Evolutionary conservation across 192 early-diverging fungal genomes (phyloP).

Genomic region (Coemansia aciculifera): DNA sequence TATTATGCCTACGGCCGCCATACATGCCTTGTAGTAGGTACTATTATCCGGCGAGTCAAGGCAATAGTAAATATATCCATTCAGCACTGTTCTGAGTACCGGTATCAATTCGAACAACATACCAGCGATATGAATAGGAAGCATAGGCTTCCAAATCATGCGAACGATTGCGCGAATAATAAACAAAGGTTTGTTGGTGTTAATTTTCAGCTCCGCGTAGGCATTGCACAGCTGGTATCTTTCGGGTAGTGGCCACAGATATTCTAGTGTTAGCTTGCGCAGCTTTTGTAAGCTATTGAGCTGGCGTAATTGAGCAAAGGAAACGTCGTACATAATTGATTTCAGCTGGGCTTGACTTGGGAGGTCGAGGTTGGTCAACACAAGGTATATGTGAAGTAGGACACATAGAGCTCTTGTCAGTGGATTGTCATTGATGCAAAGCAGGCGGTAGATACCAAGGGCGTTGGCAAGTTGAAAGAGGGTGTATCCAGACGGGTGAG

Average conservation of each 20-base stretch:
- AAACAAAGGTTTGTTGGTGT: constrained; percentile 29
- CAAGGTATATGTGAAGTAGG: constrained; percentile 4
- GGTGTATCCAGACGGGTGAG: not conserved
- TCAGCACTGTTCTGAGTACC: constrained; percentile 3
- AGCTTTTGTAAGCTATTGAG: constrained; percentile 16
- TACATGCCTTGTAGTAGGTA: constrained; percentile 11
- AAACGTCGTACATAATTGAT: not conserved
- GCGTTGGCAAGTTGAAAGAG: constrained; percentile 18
- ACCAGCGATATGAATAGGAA: constrained; percentile 19
- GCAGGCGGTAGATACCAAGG: constrained; percentile 11
- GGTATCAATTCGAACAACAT: not conserved
- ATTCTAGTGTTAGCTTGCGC: constrained; percentile 19
- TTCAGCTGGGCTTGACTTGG: constrained; percentile 8
- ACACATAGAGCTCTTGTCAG: not conserved
- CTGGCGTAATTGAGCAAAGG: constrained; percentile 13
- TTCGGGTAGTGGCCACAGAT: constrained; percentile 27
- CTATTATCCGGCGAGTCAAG: constrained; percentile 19
- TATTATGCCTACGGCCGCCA: not conserved
- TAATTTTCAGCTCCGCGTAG: constrained; percentile 21
- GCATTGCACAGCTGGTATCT: constrained; percentile 9
- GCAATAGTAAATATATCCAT: constrained; percentile 18
- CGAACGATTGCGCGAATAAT: constrained; percentile 31
- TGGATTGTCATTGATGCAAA: not conserved
- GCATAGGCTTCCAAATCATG: constrained; percentile 38
- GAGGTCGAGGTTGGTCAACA: constrained; percentile 13